phyloP scores from a whole-genome alignment of 148 eudicot species.

The Rhododendron williamsianum region DNA sequence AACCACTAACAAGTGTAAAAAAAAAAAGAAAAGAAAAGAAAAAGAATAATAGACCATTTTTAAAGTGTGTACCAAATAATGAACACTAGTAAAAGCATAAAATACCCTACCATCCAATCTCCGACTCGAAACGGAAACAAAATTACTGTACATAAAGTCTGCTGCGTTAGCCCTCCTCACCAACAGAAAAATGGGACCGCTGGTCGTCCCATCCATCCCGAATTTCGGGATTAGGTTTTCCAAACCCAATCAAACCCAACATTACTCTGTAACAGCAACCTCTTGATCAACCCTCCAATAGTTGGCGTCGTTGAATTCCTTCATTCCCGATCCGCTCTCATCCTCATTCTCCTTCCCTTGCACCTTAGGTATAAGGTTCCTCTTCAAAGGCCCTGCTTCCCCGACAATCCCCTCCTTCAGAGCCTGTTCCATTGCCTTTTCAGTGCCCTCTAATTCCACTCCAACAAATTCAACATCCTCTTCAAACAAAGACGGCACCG shows the following conservation, averaged over 20 bases:
- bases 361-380: slow-evolving; percentile 30
- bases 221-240: neutral
- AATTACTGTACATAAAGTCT: slow-evolving; percentile 20
- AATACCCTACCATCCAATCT: slow-evolving; percentile 8
- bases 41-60: slow-evolving; percentile 4
- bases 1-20: slow-evolving; percentile 1
- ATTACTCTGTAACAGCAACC: slow-evolving; percentile 72
- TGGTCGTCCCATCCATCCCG: neutral
- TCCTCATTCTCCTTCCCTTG: slow-evolving; percentile 44
- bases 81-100: slow-evolving; percentile 4
- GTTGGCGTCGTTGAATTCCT: slow-evolving; percentile 85
- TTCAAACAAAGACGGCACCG: slow-evolving; percentile 76
- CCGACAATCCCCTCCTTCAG: slow-evolving; percentile 96
- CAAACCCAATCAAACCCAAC: neutral
- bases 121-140: slow-evolving; percentile 7
- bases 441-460: slow-evolving; percentile 87
- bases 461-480: slow-evolving; percentile 99
- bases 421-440: slow-evolving; percentile 96
- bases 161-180: slow-evolving; percentile 2
- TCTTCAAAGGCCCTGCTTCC: slow-evolving; percentile 89
- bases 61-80: slow-evolving; percentile 2
- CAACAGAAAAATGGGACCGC: neutral
- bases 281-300: slow-evolving; percentile 95
- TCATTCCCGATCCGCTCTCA: slow-evolving; percentile 45
- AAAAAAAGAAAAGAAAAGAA: neutral